Percentiles rank a stretch among this genome's conserved stretches.
These are phyloP conservation scores for Trapa incisa DNA, from an alignment of 345 rosid genomes.

Conservation along the genomic window DNA sequence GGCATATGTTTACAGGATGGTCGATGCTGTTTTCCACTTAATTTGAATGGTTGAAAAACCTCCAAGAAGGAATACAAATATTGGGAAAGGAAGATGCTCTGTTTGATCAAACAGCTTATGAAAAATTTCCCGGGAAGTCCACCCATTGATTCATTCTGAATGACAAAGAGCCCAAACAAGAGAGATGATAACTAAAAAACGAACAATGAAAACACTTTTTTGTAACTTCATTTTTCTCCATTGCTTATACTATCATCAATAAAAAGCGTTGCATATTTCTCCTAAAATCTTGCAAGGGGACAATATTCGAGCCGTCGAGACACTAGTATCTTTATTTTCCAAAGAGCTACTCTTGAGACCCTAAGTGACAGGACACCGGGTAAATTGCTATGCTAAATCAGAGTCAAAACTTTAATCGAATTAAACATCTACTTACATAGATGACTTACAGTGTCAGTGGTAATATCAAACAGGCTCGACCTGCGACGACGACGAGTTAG, in stretches of 20 bases:
- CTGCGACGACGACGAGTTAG: slow-evolving; percentile 86
- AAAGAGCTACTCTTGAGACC: not conserved
- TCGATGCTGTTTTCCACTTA: not conserved
- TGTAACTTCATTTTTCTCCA: not conserved
- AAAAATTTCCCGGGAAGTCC: not conserved
- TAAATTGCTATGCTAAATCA: not conserved
- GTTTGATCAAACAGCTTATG: not conserved
- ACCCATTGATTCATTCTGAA: not conserved
- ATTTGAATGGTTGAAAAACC: not conserved
- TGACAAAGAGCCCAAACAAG: not conserved
- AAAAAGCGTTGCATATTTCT: not conserved
- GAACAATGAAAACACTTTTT: not conserved
- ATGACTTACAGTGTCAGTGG: slow-evolving; percentile 56
- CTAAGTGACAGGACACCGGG: not conserved
- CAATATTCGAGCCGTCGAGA: not conserved
- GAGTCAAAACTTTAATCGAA: not conserved
- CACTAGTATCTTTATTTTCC: not conserved
- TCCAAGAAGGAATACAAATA: no score
- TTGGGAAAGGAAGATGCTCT: no score
- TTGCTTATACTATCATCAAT: not conserved
- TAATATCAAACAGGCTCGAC: slow-evolving; percentile 84
- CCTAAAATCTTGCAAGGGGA: not conserved
- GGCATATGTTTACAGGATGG: not conserved
- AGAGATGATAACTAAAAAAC: not conserved
- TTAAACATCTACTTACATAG: not conserved